A percentile compares a stretch with the other conserved stretches of the same genome.
These are phyloP conservation scores for Boletus reticuloceps DNA, from an alignment of 768 basidiomycete species.

Conservation along the genomic window DNA sequence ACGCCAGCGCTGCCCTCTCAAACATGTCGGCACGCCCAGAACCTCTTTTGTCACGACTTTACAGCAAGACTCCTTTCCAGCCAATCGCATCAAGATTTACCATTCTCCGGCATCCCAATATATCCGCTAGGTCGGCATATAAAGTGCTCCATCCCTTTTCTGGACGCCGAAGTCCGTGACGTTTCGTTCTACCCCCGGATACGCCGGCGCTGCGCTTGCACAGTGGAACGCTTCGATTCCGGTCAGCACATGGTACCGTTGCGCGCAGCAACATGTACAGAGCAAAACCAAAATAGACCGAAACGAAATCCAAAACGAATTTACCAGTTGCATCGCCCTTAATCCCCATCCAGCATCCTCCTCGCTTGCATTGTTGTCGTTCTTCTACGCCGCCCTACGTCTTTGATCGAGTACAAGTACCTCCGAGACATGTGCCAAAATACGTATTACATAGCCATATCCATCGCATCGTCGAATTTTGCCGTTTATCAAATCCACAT, in stretches of 20 bases:
- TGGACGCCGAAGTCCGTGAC: neutral
- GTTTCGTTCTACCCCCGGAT: slow-evolving; percentile 6
- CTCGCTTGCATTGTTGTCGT: neutral
- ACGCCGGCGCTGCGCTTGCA: neutral
- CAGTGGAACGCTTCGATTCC: neutral
- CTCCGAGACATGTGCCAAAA: neutral
- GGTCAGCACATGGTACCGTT: neutral
- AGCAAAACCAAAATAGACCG: neutral
- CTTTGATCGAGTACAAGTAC: slow-evolving; percentile 2
- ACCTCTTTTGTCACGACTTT: neutral
- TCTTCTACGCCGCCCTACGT: neutral
- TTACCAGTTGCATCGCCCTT: neutral
- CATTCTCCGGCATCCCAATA: neutral
- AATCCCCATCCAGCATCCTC: slow-evolving; percentile 1
- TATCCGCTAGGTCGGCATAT: neutral
- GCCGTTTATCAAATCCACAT: neutral
- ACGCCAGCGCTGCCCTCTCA: slow-evolving; percentile 3
- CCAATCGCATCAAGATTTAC: neutral
- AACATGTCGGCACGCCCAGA: slow-evolving; percentile 2
- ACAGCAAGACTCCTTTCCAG: neutral
- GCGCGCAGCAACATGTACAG: neutral
- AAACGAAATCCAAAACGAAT: neutral
- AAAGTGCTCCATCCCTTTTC: neutral
- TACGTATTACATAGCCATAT: neutral
- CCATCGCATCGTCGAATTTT: neutral